Evolutionary conservation across 2,329 filamentous ascomycete genomes (phyloP).

Genomic region (Hymenoscyphus salicellus): DNA sequence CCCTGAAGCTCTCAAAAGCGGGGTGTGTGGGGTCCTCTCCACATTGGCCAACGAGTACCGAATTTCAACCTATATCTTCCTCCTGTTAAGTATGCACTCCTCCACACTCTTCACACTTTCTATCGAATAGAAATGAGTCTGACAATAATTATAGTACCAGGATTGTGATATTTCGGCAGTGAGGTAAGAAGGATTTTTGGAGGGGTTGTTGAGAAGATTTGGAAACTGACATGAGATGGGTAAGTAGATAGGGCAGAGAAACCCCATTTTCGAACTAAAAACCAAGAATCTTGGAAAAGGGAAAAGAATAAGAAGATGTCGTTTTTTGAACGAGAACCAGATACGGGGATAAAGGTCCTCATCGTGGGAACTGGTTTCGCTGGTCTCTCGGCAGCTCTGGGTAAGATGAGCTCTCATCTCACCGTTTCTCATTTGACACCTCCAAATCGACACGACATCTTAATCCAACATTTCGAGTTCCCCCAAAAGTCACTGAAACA

Average conservation of each 20-base stretch:
- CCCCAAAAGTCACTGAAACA: not conserved
- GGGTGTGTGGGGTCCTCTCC: slow-evolving; percentile 3
- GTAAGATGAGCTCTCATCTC: not conserved
- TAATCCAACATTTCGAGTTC: not conserved
- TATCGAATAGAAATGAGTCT: not conserved
- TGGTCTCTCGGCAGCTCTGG: slow-evolving; percentile 54
- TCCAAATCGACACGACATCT: not conserved
- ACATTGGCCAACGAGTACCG: not conserved
- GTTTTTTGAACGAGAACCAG: slow-evolving; percentile 42
- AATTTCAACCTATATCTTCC: slow-evolving; percentile 8
- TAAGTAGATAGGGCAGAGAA: not conserved
- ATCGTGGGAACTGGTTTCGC: slow-evolving; percentile 58
- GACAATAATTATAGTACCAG: not conserved
- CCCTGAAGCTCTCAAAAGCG: slow-evolving; percentile 28
- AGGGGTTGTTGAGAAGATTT: not conserved
- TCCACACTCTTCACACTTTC: not conserved
- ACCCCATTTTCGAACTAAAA: not conserved
- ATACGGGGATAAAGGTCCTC: slow-evolving; percentile 47
- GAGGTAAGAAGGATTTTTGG: not conserved
- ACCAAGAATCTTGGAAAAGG: not conserved
- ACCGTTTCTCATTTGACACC: not conserved
- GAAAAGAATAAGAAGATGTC: slow-evolving; percentile 15
- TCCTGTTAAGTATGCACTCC: slow-evolving; percentile 10
- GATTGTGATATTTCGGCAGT: not conserved
- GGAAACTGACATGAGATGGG: not conserved